A percentile compares a stretch with the other conserved stretches of the same genome.
Conservation (phyloP, 2,329 filamentous ascomycete species). For the Calonectria pteridis region DNA sequence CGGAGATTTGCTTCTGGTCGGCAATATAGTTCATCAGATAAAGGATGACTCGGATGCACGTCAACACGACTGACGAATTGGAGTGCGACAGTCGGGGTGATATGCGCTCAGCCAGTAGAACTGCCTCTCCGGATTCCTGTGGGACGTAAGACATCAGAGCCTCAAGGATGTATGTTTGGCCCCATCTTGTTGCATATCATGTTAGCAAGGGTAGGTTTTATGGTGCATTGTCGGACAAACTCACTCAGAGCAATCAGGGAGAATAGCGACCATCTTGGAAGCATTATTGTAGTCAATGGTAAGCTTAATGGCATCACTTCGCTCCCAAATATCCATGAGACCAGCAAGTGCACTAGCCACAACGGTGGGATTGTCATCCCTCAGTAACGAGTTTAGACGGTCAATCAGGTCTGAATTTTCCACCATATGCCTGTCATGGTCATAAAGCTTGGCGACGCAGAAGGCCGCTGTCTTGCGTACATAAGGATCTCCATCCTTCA, state of each 20-base stretch:
- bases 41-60: slow-evolving; percentile 94
- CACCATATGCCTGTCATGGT: slow-evolving; percentile 91
- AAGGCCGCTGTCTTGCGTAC: slow-evolving; percentile 98
- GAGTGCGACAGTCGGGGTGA: slow-evolving; percentile 96
- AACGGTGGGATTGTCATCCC: slow-evolving; percentile 97
- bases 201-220: slow-evolving; percentile 24
- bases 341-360: slow-evolving; percentile 93
- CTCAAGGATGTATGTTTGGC: slow-evolving; percentile 98
- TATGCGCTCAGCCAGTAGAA: slow-evolving; percentile 92
- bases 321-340: slow-evolving; percentile 98
- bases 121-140: slow-evolving; percentile 88
- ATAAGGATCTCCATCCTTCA: slow-evolving; percentile 91
- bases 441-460: slow-evolving; percentile 96
- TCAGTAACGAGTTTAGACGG: slow-evolving; percentile 86
- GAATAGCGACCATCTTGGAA: slow-evolving; percentile 96
- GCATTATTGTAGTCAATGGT: slow-evolving; percentile 98
- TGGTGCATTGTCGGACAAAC: slow-evolving; percentile 48
- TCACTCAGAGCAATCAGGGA: slow-evolving; percentile 97
- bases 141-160: slow-evolving; percentile 98
- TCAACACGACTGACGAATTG: slow-evolving; percentile 95
- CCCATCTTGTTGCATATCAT: slow-evolving; percentile 75
- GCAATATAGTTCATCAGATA: slow-evolving; percentile 99
- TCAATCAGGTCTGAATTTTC: slow-evolving; percentile 94
- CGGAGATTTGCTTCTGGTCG: slow-evolving; percentile 88
- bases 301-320: slow-evolving; percentile 96